Conservation (phyloP, 129 eudicot genomes). For the Rutidosis leptorrhynchoides region DNA sequence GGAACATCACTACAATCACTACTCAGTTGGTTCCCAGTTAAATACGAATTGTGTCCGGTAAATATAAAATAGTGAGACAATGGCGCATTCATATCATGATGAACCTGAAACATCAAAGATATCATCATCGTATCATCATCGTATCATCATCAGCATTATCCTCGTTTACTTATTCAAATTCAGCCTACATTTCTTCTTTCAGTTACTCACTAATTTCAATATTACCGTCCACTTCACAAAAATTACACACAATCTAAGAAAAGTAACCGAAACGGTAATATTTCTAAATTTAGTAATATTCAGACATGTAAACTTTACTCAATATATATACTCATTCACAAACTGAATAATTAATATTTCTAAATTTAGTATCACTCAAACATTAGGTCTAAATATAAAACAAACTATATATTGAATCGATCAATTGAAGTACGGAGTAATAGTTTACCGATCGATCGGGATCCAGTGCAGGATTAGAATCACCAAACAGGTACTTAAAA, state of each 20-base stretch:
- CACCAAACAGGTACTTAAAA: conserved; percentile 66
- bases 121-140: neutral
- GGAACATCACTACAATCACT: conserved; percentile 97
- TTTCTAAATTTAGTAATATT: no score
- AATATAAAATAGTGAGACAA: conserved; percentile 86
- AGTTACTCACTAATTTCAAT: neutral
- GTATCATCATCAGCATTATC: neutral
- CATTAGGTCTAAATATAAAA: neutral
- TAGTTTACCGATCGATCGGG: conserved; percentile 50
- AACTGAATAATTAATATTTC: neutral
- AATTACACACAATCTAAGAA: neutral
- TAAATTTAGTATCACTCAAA: conserved; percentile 14
- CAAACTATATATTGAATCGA: conserved; percentile 5
- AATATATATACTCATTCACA: neutral
- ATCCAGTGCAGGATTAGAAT: conserved; percentile 59
- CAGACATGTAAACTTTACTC: neutral
- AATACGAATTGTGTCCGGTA: conserved; percentile 94
- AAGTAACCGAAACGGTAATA: no score
- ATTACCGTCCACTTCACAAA: neutral
- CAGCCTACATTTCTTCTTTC: neutral
- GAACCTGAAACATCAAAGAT: conserved; percentile 53
- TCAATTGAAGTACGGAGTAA: neutral
- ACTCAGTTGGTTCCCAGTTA: conserved; percentile 92
- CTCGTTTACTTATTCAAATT: neutral
- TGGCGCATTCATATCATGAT: conserved; percentile 87